Percentiles rank a stretch among this genome's conserved stretches.
phyloP scores from a whole-genome alignment of 2,329 filamentous ascomycete genomes.

The Albifimbria verrucaria region DNA sequence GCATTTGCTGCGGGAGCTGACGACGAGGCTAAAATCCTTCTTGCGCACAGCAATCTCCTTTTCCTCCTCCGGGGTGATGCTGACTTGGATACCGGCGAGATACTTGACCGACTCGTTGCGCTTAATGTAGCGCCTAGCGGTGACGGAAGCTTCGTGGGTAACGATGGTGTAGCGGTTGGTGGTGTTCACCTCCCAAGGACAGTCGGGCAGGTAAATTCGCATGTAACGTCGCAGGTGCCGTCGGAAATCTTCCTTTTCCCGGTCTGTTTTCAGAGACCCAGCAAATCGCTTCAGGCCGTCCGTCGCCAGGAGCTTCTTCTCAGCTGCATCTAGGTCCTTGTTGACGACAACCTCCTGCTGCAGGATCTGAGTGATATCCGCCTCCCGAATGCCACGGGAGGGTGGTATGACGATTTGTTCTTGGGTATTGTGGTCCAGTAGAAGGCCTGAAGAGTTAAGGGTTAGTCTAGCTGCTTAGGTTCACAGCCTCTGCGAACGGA shows the following conservation, averaged over 20 bases:
- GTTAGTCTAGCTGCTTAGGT: neutral
- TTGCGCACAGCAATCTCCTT: constrained; percentile 73
- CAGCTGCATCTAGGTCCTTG: constrained; percentile 68
- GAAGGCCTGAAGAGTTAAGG: constrained; percentile 65
- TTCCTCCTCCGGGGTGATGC: constrained; percentile 90
- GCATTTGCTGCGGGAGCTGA: constrained; percentile 87
- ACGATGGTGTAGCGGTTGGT: constrained; percentile 95
- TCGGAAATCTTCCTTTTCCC: constrained; percentile 83
- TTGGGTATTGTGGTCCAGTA: constrained; percentile 98
- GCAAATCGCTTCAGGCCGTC: constrained; percentile 72
- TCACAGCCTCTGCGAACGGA: neutral
- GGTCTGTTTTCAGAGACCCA: constrained; percentile 63
- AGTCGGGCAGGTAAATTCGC: constrained; percentile 89
- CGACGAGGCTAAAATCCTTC: constrained; percentile 95
- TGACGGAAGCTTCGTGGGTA: constrained; percentile 83
- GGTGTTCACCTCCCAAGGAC: constrained; percentile 84
- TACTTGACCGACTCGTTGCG: constrained; percentile 88
- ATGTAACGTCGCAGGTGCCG: constrained; percentile 87
- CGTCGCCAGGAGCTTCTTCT: constrained; percentile 68
- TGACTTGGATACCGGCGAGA: constrained; percentile 84
- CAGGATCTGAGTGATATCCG: constrained; percentile 58
- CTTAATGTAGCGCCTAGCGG: constrained; percentile 74
- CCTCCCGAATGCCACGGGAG: constrained; percentile 71
- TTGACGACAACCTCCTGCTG: constrained; percentile 68
- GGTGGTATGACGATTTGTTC: constrained; percentile 85